Base-by-base conservation (phyloP, 345 rosid species). In the Eucalyptus curtisii region DNA sequence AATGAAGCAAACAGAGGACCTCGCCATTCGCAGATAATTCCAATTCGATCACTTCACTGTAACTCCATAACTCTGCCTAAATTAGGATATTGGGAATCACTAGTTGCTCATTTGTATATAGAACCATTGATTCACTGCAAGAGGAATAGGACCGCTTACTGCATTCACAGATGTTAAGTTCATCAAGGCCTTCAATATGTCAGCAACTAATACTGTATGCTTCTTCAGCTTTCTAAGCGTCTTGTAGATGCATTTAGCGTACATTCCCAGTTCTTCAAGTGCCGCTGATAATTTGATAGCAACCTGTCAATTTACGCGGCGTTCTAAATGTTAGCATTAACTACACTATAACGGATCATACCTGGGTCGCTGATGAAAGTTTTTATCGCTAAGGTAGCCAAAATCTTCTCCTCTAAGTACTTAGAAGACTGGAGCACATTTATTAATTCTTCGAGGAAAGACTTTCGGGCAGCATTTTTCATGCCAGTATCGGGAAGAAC, bases 41-140 rank as follows among this genome's bases (percentile, higher is more conserved):
- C 86, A 91, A 15, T 87, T 94, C 95, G 5, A 42, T 90, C 20
- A 91, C 88, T 86, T 94, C 93, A 24, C 88, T 89, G 87, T 91
- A 94, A 88, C 91, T 93, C 97, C 97, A 95, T 71, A 95, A 79
- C 85, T 94, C 96, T 88, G 93, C 91, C 97, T 95, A 64, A 27
- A 91, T 86, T 44, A 57, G 42, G 87, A 61, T 7, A 44, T 13
- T 49, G n/a, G 31, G 27, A 55, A 37, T 15, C 8, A 49, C 31
- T 79, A 45, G 61, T 15, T 53, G 45, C 86, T 30, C 53, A 85
- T 27, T 15, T 50, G 64, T 12, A 49, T 31, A 31, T 53, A 10
- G 14, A 31, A 86, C 55, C 87, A n/a, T 37, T 31, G 27, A 49
- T 50, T 16, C 61, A 47, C 19, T 5, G 25, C 45, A 86, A 30